phyloP scores from a whole-genome alignment of 352 stramenopile genomes.

The Phytophthora ramorum region DNA sequence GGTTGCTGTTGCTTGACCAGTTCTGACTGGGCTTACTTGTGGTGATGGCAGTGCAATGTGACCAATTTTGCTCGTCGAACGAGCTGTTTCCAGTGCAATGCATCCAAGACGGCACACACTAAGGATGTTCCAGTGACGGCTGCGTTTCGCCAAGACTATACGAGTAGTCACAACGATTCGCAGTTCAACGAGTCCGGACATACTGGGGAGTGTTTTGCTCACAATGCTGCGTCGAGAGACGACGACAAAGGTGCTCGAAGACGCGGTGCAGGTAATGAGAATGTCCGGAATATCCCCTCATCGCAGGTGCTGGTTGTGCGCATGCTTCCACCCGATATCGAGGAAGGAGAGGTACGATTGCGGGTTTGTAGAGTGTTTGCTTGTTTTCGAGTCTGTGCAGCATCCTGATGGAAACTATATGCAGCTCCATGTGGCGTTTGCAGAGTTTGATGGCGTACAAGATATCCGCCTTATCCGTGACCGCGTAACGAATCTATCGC shows the following conservation, averaged over 20 bases:
- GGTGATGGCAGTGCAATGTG: slow-evolving; percentile 59
- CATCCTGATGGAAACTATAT: not conserved
- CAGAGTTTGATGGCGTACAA: slow-evolving; percentile 63
- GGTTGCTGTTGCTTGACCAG: not conserved
- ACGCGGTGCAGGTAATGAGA: slow-evolving; percentile 7
- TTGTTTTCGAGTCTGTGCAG: not conserved
- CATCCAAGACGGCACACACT: slow-evolving; percentile 37
- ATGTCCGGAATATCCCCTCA: slow-evolving; percentile 25
- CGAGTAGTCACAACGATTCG: slow-evolving; percentile 5
- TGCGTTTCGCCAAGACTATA: slow-evolving; percentile 17
- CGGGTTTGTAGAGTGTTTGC: not conserved
- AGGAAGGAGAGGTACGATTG: slow-evolving; percentile 72
- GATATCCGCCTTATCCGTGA: slow-evolving; percentile 83
- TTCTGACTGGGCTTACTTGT: slow-evolving; percentile 2
- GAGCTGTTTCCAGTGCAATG: slow-evolving; percentile 79
- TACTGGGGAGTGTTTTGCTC: not conserved
- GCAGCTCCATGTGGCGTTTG: slow-evolving; percentile 82
- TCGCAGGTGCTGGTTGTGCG: slow-evolving; percentile 76
- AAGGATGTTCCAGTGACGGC: slow-evolving; percentile 44
- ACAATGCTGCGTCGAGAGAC: slow-evolving; percentile 5
- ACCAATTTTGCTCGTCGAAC: slow-evolving; percentile 74
- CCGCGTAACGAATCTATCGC: slow-evolving; percentile 63
- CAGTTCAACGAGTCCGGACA: not conserved
- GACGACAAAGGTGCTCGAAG: slow-evolving; percentile 12
- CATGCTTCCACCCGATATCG: slow-evolving; percentile 71